Conservation (phyloP, 257 asterid species). For the Jacaranda mimosifolia region DNA sequence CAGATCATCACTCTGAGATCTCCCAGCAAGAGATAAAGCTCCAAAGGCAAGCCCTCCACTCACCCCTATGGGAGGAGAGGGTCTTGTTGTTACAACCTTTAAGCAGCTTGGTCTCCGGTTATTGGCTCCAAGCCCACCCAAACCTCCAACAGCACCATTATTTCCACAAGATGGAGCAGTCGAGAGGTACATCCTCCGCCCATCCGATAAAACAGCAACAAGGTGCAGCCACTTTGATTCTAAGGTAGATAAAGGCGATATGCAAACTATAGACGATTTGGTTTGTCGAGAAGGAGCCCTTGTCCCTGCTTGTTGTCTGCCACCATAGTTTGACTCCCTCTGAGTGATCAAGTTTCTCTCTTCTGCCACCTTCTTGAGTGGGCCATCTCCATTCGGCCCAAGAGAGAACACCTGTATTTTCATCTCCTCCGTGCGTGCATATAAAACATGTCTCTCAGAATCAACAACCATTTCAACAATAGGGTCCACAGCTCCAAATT, state of each 20-base stretch:
- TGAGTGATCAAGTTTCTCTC: constrained; percentile 90
- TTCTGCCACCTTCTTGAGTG: constrained; percentile 90
- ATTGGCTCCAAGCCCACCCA: constrained; percentile 62
- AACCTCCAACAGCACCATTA: constrained; percentile 70
- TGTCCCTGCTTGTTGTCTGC: constrained; percentile 80
- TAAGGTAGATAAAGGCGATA: constrained; percentile 81
- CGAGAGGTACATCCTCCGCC: constrained; percentile 96
- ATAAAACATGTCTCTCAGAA: constrained; percentile 86
- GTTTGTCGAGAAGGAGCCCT: constrained; percentile 68
- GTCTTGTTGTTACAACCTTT: constrained; percentile 94
- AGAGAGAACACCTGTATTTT: constrained; percentile 89
- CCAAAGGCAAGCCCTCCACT: constrained; percentile 87
- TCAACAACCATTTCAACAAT: constrained; percentile 95
- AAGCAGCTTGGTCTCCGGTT: constrained; percentile 79
- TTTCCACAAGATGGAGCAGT: constrained; percentile 85
- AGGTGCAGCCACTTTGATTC: constrained; percentile 98
- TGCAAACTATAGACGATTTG: constrained; percentile 81
- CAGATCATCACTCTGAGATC: constrained; percentile 87
- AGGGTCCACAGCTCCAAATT: constrained; percentile 95
- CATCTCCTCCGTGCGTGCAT: constrained; percentile 95
- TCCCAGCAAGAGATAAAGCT: constrained; percentile 77
- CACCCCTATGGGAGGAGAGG: constrained; percentile 93
- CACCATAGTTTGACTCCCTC: constrained; percentile 77
- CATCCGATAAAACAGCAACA: constrained; percentile 92
- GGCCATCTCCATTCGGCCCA: constrained; percentile 87